These are phyloP conservation scores for Lentinula edodes DNA, from an alignment of 768 basidiomycete species.

Conservation along the genomic window DNA sequence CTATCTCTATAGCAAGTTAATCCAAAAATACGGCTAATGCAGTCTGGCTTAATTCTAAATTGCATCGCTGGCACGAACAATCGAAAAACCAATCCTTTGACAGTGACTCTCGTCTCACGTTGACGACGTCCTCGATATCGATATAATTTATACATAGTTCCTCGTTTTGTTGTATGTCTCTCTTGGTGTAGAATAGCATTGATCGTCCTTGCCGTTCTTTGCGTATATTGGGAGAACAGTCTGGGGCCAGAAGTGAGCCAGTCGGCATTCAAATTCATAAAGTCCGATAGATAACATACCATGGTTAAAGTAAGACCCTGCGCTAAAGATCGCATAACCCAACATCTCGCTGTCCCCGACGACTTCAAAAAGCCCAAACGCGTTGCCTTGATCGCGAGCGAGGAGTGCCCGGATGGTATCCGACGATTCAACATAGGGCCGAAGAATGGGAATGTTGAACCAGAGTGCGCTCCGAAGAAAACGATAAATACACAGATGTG, in stretches of 20 bases:
- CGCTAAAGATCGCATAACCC: slow-evolving; percentile 53
- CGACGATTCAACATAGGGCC: slow-evolving; percentile 31
- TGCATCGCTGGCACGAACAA: slow-evolving; percentile 17
- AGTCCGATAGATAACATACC: slow-evolving; percentile 27
- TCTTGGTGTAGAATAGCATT: slow-evolving; percentile 33
- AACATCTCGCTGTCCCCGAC: slow-evolving; percentile 51
- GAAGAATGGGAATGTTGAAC: slow-evolving; percentile 15
- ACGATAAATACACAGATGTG: slow-evolving; percentile 48
- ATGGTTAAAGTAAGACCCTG: slow-evolving; percentile 67
- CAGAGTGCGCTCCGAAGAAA: slow-evolving; percentile 39
- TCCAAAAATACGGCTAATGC: background rate
- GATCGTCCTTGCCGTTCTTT: slow-evolving; percentile 32
- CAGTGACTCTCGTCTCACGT: slow-evolving; percentile 12
- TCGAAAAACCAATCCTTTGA: slow-evolving; percentile 20
- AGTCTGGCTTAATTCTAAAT: slow-evolving; percentile 7
- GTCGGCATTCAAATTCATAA: background rate
- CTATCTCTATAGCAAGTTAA: too few species aligned
- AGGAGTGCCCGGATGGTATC: slow-evolving; percentile 47
- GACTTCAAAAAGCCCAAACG: slow-evolving; percentile 66
- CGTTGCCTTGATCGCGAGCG: slow-evolving; percentile 57
- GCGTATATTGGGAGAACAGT: slow-evolving; percentile 35
- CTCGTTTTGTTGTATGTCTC: slow-evolving; percentile 28
- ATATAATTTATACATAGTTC: slow-evolving; percentile 45
- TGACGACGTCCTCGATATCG: slow-evolving; percentile 16
- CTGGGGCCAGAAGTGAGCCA: slow-evolving; percentile 15